Percentiles rank a stretch among this genome's conserved stretches.
Conservation (phyloP, 2,329 filamentous ascomycete genomes). For the Elsinoe ampelina region DNA sequence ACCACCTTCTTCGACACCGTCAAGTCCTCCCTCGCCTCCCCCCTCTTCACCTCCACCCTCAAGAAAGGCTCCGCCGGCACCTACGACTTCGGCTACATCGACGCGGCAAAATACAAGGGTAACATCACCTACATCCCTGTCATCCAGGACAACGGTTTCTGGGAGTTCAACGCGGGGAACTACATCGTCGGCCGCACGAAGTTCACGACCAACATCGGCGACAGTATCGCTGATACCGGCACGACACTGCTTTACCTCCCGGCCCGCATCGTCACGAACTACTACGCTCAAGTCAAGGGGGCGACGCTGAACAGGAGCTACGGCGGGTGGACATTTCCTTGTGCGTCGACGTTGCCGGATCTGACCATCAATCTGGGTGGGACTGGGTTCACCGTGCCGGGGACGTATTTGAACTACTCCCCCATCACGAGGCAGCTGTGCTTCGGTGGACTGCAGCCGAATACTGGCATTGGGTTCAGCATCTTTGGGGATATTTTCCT, state of each 20-base stretch:
- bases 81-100: conserved; percentile 53
- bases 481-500: conserved; percentile 70
- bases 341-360: conserved; percentile 29
- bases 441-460: conserved; percentile 56
- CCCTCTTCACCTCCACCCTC: conserved; percentile 50
- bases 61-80: conserved; percentile 44
- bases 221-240: conserved; percentile 60
- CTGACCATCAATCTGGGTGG: conserved; percentile 46
- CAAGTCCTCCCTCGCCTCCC: conserved; percentile 40
- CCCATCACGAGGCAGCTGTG: conserved; percentile 44
- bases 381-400: conserved; percentile 18
- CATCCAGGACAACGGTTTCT: conserved; percentile 52
- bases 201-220: conserved; percentile 32
- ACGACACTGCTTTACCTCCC: conserved; percentile 54
- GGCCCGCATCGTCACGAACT: conserved; percentile 32
- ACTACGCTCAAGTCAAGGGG: conserved; percentile 32
- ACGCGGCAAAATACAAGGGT: conserved; percentile 50
- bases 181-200: conserved; percentile 44
- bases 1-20: conserved; percentile 55
- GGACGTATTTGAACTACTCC: conserved; percentile 41
- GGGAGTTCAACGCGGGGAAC: conserved; percentile 50
- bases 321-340: conserved; percentile 36
- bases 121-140: conserved; percentile 47
- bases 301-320: conserved; percentile 29
- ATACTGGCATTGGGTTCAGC: conserved; percentile 44